A percentile compares a stretch with the other conserved stretches of the same genome.
phyloP scores from a whole-genome alignment of 768 basidiomycete species.

The Termitomyces bulborhizus region DNA sequence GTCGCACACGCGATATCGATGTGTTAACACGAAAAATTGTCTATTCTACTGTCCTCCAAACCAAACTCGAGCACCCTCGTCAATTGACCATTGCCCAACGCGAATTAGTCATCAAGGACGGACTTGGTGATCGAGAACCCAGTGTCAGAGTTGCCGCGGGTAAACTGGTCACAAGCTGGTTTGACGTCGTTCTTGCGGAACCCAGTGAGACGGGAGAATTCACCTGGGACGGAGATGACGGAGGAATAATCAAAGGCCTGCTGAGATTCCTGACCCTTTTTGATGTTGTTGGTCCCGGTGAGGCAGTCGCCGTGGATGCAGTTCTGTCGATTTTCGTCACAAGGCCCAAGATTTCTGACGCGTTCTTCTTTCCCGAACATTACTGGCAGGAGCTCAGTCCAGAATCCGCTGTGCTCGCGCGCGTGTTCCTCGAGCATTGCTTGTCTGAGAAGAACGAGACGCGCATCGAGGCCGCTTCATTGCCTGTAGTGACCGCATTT shows the following conservation, averaged over 20 bases:
- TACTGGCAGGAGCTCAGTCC: conserved; percentile 77
- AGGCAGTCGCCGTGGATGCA: conserved; percentile 81
- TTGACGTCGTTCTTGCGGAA: conserved; percentile 50
- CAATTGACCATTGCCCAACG: conserved; percentile 75
- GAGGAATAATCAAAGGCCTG: conserved; percentile 39
- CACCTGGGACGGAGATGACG: conserved; percentile 36
- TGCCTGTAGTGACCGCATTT: conserved; percentile 90
- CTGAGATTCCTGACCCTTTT: conserved; percentile 41
- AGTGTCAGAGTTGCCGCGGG: conserved; percentile 77
- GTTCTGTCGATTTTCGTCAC: conserved; percentile 72
- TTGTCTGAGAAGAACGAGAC: conserved; percentile 51
- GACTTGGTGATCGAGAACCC: conserved; percentile 85
- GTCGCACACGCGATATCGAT: conserved; percentile 83
- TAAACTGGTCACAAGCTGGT: conserved; percentile 76
- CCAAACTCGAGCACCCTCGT: conserved; percentile 55
- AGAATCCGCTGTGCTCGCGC: conserved; percentile 76
- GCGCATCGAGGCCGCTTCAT: conserved; percentile 56
- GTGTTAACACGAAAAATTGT: conserved; percentile 72
- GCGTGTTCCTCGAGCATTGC: conserved; percentile 84
- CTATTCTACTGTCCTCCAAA: conserved; percentile 60
- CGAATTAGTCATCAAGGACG: conserved; percentile 79
- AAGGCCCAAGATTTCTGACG: conserved; percentile 62
- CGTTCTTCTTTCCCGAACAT: conserved; percentile 66
- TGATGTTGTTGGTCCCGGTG: conserved; percentile 58
- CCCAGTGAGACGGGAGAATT: conserved; percentile 27